Base-by-base conservation (phyloP, 208 protist species). In the Strigomonas culicis region DNA sequence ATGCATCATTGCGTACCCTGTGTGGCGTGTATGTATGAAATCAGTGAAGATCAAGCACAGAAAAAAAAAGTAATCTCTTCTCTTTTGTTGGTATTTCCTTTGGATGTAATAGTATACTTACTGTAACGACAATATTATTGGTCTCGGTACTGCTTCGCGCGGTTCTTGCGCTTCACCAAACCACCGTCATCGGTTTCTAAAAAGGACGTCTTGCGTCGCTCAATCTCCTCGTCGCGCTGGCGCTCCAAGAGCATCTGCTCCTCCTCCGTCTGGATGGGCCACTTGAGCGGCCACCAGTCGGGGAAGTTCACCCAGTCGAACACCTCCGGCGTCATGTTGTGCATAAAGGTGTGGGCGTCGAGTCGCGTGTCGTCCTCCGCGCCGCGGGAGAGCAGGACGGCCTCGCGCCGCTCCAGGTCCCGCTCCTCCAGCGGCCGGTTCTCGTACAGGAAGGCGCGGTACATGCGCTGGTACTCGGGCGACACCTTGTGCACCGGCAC, bases 271-370 rank as follows among this genome's bases (percentile, higher is more conserved):
- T 91, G 84, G 65, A 80, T 43, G 4, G 84, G 82, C 61, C 68
- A 79, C 74, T 92, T 92, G 36, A 95, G 62, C 31, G 89, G 89
- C 89, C 89, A 95, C 86, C 89, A 95, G 51, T 92, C 82, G 2
- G 89, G 89, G 52, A 95, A 95, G 70, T 90, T 92, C 6, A 95
- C 86, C 86, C 89, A 93, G 51, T 92, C 82, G 52, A 77, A 91
- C 34, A 93, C 68, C 66, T 93, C 84, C n/a, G 89, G 86, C n/a
- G 76, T 80, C 83, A 90, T 91, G 72, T 93, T 84, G 60, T 77
- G 55, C 71, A 93, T 78, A 58, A 93, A 86, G 1, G 77, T 75
- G 44, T 88, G 71, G 17, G 89, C 89, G 63, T 92, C 86, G 8
- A 95, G 71, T 0, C 86, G 82, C 22, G 71, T 77, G 49, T 92